phyloP scores from a whole-genome alignment of 2,329 filamentous ascomycete genomes.

The Pseudogymnoascus sp. region DNA sequence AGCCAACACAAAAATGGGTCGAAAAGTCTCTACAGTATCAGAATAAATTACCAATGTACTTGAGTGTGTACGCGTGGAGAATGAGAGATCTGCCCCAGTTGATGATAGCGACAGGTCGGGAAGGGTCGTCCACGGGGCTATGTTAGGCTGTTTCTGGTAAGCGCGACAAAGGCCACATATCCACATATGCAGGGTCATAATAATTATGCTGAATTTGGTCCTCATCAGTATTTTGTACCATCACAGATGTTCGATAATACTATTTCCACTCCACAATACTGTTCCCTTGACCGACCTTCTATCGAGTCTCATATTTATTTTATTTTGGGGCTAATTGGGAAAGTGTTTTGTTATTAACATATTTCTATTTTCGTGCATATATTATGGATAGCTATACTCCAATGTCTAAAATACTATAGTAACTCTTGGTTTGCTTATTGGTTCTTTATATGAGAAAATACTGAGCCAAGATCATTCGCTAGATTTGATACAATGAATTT shows the following conservation, averaged over 20 bases:
- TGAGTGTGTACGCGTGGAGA: neutral
- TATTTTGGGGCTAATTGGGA: too few species aligned
- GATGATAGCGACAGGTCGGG: neutral
- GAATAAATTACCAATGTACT: neutral
- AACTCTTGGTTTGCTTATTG: too few species aligned
- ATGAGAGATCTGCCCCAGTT: neutral
- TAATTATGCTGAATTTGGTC: neutral
- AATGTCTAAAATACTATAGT: too few species aligned
- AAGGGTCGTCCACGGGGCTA: neutral
- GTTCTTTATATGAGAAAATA: too few species aligned
- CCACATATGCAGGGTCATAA: neutral
- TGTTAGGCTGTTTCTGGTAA: neutral
- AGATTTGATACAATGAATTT: too few species aligned
- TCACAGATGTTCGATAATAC: neutral
- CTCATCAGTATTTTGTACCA: neutral
- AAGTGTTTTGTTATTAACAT: too few species aligned
- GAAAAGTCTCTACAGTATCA: neutral
- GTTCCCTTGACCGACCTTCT: too few species aligned
- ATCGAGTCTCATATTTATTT: too few species aligned
- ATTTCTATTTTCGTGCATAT: too few species aligned
- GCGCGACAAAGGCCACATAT: neutral
- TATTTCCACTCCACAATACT: too few species aligned
- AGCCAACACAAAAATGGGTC: neutral
- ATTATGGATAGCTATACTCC: too few species aligned
- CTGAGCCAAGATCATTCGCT: too few species aligned